Evolutionary conservation across 2,329 filamentous ascomycete species (phyloP).

Genomic region (Dactylellina leptospora): DNA sequence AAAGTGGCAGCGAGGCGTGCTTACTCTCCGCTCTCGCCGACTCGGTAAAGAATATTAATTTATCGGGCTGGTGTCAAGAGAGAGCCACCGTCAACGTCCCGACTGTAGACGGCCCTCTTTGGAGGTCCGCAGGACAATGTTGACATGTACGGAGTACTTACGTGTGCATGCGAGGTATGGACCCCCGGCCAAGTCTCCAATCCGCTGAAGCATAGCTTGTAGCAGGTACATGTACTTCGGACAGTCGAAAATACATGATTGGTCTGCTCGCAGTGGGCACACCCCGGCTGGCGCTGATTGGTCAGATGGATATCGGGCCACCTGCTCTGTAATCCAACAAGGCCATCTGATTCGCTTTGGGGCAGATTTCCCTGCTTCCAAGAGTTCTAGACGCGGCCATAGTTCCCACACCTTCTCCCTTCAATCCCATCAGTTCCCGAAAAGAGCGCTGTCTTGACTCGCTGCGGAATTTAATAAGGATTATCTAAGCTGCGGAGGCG

Average conservation of each 20-base stretch:
- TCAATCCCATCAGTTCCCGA: slow-evolving; percentile 31
- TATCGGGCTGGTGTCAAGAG: slow-evolving; percentile 7
- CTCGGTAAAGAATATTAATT: background rate
- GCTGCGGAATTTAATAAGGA: slow-evolving; percentile 33
- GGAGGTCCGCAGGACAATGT: background rate
- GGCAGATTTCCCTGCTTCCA: slow-evolving; percentile 24
- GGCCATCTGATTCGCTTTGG: slow-evolving; percentile 43
- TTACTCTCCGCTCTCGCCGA: slow-evolving; percentile 7
- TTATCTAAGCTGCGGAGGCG: slow-evolving; percentile 31
- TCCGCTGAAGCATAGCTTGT: slow-evolving; percentile 31
- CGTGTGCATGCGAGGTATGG: background rate
- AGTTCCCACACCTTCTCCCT: slow-evolving; percentile 42
- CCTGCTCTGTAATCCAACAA: slow-evolving; percentile 18
- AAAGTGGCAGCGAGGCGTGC: background rate
- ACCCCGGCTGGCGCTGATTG: slow-evolving; percentile 16
- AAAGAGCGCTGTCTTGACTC: slow-evolving; percentile 27
- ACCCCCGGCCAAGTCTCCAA: background rate
- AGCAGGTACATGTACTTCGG: slow-evolving; percentile 21
- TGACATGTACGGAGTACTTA: too few species aligned
- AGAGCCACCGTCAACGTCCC: slow-evolving; percentile 25
- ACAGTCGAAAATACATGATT: background rate
- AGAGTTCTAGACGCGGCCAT: slow-evolving; percentile 53
- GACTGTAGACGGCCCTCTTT: slow-evolving; percentile 31
- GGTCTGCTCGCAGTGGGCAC: background rate
- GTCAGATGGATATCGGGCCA: slow-evolving; percentile 14